Percentiles rank a stretch among this genome's conserved stretches.
phyloP scores from a whole-genome alignment of 139 green algal species.

The Coelastrella sp. region DNA sequence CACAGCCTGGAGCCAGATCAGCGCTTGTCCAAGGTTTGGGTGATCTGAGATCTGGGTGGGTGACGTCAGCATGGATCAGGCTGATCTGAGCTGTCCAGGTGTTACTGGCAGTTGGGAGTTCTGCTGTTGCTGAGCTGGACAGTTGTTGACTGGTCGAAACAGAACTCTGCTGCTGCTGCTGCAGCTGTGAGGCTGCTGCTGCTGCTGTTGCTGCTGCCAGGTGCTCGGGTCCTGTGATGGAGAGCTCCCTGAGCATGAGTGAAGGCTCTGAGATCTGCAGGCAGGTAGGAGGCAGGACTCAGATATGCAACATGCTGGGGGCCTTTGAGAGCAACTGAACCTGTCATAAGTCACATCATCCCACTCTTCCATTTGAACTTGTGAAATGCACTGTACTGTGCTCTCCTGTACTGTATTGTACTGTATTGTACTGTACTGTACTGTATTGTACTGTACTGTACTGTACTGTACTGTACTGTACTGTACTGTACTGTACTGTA shows the following conservation, averaged over 20 bases:
- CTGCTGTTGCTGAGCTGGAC: constrained; percentile 5
- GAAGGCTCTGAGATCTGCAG: not conserved
- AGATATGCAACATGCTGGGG: not conserved
- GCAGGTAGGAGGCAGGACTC: not conserved
- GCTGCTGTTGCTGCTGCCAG: constrained; percentile 1
- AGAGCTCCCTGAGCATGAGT: not conserved
- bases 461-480: not conserved
- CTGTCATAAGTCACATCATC: too few relatives aligned
- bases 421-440: not conserved
- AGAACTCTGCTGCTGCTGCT: constrained; percentile 9
- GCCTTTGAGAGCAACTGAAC: too few relatives aligned
- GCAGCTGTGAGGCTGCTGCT: constrained; percentile 10
- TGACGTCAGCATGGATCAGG: constrained; percentile 28
- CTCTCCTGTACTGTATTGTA: not conserved
- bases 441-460: too few relatives aligned
- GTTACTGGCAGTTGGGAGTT: not conserved
- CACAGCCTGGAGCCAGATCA: not conserved
- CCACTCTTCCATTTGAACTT: too few relatives aligned
- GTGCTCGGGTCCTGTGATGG: constrained; percentile 4
- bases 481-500: not conserved
- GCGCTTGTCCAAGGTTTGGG: not conserved
- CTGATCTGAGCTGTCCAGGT: constrained; percentile 2
- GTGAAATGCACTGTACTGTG: not conserved
- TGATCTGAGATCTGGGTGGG: not conserved
- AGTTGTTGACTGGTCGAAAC: not conserved